Evolutionary conservation across 1,139 yeast species (phyloP), one percentile per base, ranked within the genome.

Genomic region (Candida frijolesensis): DNA sequence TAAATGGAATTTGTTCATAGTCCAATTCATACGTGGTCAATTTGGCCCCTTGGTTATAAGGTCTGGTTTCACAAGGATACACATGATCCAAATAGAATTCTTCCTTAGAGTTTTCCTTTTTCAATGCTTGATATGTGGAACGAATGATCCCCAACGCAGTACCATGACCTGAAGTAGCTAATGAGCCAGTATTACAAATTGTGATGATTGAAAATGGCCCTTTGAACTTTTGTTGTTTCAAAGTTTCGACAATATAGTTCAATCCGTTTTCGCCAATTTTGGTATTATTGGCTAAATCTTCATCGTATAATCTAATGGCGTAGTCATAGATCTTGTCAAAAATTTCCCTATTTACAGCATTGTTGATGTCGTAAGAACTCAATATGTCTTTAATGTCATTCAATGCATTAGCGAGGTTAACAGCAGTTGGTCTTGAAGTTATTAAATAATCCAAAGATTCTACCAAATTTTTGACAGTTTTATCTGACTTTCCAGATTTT

Each of bases 141-240:
- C 98, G 81, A 46, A 94, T 84, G 22, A 92, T 89, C 15, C 98
- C 98, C 42, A 94, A 76, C 0, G 98, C 98, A 7, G 99, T 94
- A 19, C 99, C 99, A 64, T 91, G 94, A 1, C 98, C 98, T 2
- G 98, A 90, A 2, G 98, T 94, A 1, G 99, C 99, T 55, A 94
- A 74, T 0, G 98, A 89, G 0, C 96, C 95, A 1, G 94, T 87
- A 64, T 87, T 87, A 62, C 94, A 87, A 51, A 92, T 88, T 1
- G 98, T 94, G 63, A 92, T 70, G 3, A 90, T 92, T 1, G 96
- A 82, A 63, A 91, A 85, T 0, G 86, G 83, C 7, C 88, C 91
- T 30, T 67, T 66, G 59, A 82, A 86, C 1, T 72, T 70, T 54
- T 85, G 84, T 2, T 65, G 55, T 22, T 64, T 62, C 55, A 87